Conservation (phyloP, 2,329 filamentous ascomycete genomes). For the Calonectria honghensis region DNA sequence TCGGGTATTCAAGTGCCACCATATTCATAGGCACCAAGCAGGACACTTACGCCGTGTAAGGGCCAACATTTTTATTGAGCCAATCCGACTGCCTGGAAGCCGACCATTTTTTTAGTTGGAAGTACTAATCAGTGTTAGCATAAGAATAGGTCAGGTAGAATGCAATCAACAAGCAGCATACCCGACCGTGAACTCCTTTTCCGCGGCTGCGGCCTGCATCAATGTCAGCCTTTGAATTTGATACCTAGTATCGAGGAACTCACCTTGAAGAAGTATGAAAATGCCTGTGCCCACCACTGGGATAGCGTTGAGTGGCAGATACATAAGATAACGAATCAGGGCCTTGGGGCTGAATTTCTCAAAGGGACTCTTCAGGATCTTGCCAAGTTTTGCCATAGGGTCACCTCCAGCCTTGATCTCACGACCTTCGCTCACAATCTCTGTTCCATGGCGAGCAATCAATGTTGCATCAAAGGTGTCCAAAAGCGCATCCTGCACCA, state of each 20-base stretch:
- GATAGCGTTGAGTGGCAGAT: constrained; percentile 94
- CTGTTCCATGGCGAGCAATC: constrained; percentile 69
- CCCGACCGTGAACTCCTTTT: constrained; percentile 70
- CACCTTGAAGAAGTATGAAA: constrained; percentile 86
- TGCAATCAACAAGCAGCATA: constrained; percentile 59
- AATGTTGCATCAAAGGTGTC: constrained; percentile 91
- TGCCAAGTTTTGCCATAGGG: constrained; percentile 74
- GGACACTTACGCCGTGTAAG: constrained; percentile 84
- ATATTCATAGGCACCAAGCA: not conserved
- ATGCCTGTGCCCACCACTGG: constrained; percentile 89
- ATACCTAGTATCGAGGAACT: constrained; percentile 35
- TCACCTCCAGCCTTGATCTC: constrained; percentile 79
- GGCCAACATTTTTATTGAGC: constrained; percentile 81
- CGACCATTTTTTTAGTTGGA: constrained; percentile 92
- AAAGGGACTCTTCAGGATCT: constrained; percentile 75
- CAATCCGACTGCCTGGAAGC: constrained; percentile 78
- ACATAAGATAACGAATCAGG: constrained; percentile 86
- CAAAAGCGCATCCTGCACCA: constrained; percentile 87
- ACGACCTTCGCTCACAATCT: constrained; percentile 83
- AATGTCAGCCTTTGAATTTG: constrained; percentile 4
- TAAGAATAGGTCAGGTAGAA: not conserved
- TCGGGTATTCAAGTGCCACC: constrained; percentile 31
- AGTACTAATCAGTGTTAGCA: constrained; percentile 77
- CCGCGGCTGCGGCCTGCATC: constrained; percentile 68
- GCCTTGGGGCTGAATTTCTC: constrained; percentile 75